A percentile compares a stretch with the other conserved stretches of the same genome.
These are phyloP conservation scores for Sordaria brevicollis DNA, from an alignment of 495 filamentous ascomycete genomes.

Conservation along the genomic window DNA sequence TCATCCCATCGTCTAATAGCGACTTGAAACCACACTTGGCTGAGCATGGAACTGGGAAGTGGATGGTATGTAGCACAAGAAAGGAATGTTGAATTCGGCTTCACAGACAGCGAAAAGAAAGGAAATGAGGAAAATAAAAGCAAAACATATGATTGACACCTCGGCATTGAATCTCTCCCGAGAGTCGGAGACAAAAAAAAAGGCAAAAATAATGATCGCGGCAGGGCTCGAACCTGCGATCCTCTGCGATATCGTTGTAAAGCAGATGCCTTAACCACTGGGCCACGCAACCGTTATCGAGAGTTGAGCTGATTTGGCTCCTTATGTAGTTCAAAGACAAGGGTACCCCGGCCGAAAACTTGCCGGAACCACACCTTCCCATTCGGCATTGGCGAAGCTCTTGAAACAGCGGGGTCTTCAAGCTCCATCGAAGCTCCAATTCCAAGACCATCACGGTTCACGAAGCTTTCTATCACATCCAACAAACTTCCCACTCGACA, in stretches of 20 bases:
- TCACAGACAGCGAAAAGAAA: no score
- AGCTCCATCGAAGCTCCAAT: neutral
- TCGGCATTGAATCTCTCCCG: no score
- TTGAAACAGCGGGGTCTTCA: neutral
- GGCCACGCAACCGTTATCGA: conserved; percentile 22
- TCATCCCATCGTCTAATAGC: no score
- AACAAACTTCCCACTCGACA: neutral
- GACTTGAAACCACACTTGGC: no score
- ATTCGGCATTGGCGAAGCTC: neutral
- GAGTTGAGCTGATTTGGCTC: neutral
- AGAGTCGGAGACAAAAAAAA: neutral
- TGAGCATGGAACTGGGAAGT: no score
- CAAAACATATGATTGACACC: no score
- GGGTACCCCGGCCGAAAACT: neutral
- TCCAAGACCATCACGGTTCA: neutral
- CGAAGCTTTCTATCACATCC: neutral
- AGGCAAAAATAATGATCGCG: conserved; percentile 27
- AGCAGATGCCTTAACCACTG: conserved; percentile 34
- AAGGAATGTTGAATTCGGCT: no score
- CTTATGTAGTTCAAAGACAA: no score
- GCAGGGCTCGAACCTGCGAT: conserved; percentile 43
- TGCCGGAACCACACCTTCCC: neutral
- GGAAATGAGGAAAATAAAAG: no score
- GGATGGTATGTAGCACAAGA: no score
- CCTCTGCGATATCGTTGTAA: conserved; percentile 30